Evolutionary conservation across 148 eudicot species (phyloP), one percentile per base, ranked within the genome.

Genomic region (Spergularia bocconei): DNA sequence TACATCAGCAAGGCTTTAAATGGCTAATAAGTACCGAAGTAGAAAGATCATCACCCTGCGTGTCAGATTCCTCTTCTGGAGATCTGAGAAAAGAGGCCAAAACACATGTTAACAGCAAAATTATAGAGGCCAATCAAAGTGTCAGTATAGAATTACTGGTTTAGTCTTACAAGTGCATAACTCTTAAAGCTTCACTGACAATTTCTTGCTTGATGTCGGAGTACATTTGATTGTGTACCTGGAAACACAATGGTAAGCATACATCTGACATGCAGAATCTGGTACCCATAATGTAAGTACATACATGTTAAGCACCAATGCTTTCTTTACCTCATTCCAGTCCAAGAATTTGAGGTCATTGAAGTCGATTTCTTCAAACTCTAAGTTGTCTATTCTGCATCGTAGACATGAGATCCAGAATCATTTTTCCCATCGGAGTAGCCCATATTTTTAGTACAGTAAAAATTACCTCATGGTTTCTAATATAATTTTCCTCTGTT

Each of bases 371-470:
- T 59, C 73, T 73, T 67, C 73, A 66, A 51, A 66, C 56, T 29
- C 54, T 73, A 73, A 61, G 50, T 73, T 44, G 20, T 67, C 54
- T 67, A 36, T 67, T 59, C 62, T 73, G 73, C 77, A 73, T 29
- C 23, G 29, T 53, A 72, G 57, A 36, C 39, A 65, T 19, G 17
- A 53, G 50, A 50, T 61, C 23, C 51, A 36, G 29, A 44, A 60
- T 12, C 62, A 61, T 52, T 61, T 68, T 62, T 59, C 69, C 53
- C 74, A 52, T 0, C 21, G 13, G 25, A 71, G 67, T 76, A 57
- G 11, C 33, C 56, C 41, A 44, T 47, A 21, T 20, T 8, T 41
- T 67, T 44, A 39, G 64, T 38, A 19, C 12, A 57, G 33, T n/a
- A 67, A 72, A 21, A 57, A 8, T 23, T 67, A 56, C 78, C 78